Conservation (phyloP, 495 filamentous ascomycete species). For the Neurospora intermedia region DNA sequence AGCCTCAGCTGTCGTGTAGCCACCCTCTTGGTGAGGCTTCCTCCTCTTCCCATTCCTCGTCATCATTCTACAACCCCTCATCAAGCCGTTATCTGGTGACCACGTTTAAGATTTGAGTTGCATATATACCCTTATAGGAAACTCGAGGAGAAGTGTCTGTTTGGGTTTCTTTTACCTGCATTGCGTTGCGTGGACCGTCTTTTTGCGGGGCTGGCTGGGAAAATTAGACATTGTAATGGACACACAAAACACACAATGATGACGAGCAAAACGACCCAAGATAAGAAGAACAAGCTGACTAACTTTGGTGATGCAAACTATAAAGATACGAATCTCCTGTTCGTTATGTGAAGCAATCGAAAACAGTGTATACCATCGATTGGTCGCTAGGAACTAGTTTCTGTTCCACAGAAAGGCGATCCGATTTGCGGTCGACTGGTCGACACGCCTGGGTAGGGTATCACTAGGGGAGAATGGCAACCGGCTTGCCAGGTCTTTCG, state of each 20-base stretch:
- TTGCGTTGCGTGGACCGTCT: not conserved
- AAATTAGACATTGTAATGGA: not conserved
- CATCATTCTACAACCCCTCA: not conserved
- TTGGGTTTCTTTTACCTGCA: not conserved
- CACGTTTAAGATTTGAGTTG: conserved; percentile 16
- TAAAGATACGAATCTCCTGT: conserved; percentile 40
- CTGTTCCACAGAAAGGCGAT: not conserved
- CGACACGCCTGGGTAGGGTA: not conserved
- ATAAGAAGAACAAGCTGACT: conserved; percentile 10
- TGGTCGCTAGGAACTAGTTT: not conserved
- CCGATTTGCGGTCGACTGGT: not conserved
- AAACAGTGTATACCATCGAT: not conserved
- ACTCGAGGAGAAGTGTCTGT: not conserved
- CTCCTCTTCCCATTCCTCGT: conserved; percentile 1
- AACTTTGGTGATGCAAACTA: conserved; percentile 1
- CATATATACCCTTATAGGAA: not conserved
- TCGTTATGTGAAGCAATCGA: conserved; percentile 35
- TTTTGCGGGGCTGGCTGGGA: not conserved
- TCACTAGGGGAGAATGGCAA: not conserved
- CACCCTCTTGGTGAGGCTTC: conserved; percentile 70
- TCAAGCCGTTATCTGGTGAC: conserved; percentile 14
- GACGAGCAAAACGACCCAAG: not conserved
- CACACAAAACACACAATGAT: not conserved
- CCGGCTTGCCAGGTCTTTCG: not conserved
- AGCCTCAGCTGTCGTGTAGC: conserved; percentile 92